Base-by-base conservation (phyloP, 2,329 filamentous ascomycete species). In the Sporothrix brunneoviolacea region DNA sequence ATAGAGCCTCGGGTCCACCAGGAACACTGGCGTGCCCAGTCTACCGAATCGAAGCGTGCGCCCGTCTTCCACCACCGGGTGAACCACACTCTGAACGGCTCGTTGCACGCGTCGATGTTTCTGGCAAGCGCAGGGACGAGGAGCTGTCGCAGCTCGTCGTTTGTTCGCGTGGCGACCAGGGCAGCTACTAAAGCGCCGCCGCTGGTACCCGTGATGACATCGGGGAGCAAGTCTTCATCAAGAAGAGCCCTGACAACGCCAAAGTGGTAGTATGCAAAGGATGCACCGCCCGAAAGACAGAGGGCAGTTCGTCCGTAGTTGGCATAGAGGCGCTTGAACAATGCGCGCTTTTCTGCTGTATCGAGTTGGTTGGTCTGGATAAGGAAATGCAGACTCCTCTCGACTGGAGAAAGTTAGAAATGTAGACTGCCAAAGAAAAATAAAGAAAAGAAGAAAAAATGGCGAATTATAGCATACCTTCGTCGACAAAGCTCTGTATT, bases 231-330 rank as follows among this genome's bases (percentile, higher is more conserved):
- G 52, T 86, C 80, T 12, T 89, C 87, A 60, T 97, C 93, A 6
- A 97, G 73, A 4, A 97, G 75, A 8, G 91, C 91, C 65, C 89
- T 91, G 44, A 93, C 80, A 9, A 98, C 88, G 10, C 93, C 93
- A 57, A 96, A 89, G 65, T 98, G 93, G 65, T 97, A 97, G 65
- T 95, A 97, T 5, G 93, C 90, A 68, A 98, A 96, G 0, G 87
- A 88, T 4, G 91, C 93, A 1, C 93, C 93, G 2, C 93, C 93
- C 4, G 90, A 96, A 2, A 98, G 73, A 63, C 91, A 98, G 3
- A 98, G 74, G 0, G 93, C 93, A 7, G 91, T 95, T 27, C 91
- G 84, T 27, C 93, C 93, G 60, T 86, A 95, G 64, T 97, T 97
- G 50, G 88, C 88, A 54, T 89, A 83, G 36, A 96, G 74, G 54